phyloP scores from a whole-genome alignment of 179 eudicot species.

The Spergularia azorica region DNA sequence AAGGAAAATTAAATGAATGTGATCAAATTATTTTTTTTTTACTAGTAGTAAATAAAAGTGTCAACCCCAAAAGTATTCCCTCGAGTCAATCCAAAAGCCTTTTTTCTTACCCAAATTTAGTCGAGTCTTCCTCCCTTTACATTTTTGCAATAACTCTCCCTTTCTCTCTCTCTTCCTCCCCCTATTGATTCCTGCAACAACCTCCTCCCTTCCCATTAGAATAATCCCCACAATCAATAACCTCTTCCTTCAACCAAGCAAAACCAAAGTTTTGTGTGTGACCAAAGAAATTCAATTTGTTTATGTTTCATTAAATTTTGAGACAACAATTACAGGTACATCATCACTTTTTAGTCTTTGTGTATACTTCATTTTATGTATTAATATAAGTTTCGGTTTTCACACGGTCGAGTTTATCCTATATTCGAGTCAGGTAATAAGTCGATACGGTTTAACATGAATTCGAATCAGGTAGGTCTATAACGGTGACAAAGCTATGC shows the following conservation, averaged over 20 bases:
- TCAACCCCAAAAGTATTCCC: constrained; percentile 20
- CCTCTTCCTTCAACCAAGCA: constrained; percentile 40
- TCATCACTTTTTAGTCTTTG: neutral
- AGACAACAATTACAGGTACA: constrained; percentile 36
- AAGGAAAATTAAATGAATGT: neutral
- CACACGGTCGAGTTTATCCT: no score
- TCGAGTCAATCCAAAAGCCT: constrained; percentile 75
- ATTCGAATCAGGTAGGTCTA: no score
- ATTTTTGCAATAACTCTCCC: no score
- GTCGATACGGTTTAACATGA: no score
- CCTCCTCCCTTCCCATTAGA: constrained; percentile 43
- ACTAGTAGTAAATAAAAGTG: constrained; percentile 1
- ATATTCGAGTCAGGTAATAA: no score
- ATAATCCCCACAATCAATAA: constrained; percentile 41
- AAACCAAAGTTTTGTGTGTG: neutral
- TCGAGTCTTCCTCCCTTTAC: constrained; percentile 5
- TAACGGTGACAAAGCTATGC: no score
- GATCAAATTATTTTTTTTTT: no score
- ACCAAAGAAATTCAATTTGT: neutral
- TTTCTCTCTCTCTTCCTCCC: no score
- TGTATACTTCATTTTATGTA: no score
- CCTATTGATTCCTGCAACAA: constrained; percentile 23
- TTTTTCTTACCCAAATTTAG: constrained; percentile 25
- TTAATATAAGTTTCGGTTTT: no score
- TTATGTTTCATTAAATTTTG: constrained; percentile 35